Evolutionary conservation across 192 early-diverging fungal species (phyloP).

Genomic region (Umbelopsis sp.): DNA sequence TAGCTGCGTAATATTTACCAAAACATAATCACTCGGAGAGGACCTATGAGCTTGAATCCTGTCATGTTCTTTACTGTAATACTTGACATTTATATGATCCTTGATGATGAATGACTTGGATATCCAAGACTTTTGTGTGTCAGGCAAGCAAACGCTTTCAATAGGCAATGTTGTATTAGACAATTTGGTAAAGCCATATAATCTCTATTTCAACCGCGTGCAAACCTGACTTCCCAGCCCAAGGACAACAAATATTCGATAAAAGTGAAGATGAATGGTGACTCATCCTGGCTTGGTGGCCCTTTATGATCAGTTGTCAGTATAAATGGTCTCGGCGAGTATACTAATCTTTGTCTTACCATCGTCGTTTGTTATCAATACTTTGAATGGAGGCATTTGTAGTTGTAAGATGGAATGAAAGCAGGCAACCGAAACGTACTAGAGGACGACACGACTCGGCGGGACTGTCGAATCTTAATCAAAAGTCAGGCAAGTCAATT

Average conservation of each 20-base stretch:
- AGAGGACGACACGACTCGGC: too few species aligned
- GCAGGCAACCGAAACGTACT: neutral
- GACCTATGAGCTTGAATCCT: slow-evolving; percentile 16
- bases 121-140: slow-evolving; percentile 53
- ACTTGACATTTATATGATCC: slow-evolving; percentile 36
- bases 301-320: slow-evolving; percentile 11
- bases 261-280: slow-evolving; percentile 36
- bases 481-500: too few species aligned
- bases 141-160: slow-evolving; percentile 41
- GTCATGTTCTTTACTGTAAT: slow-evolving; percentile 33
- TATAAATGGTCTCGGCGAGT: too few species aligned
- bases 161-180: neutral
- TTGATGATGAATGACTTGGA: slow-evolving; percentile 46
- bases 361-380: slow-evolving; percentile 34
- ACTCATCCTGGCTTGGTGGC: slow-evolving; percentile 30
- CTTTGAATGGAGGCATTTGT: slow-evolving; percentile 20
- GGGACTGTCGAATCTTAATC: too few species aligned
- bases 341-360: slow-evolving; percentile 15
- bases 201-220: neutral
- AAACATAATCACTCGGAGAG: slow-evolving; percentile 34
- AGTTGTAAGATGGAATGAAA: neutral
- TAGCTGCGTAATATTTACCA: slow-evolving; percentile 26
- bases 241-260: slow-evolving; percentile 28
- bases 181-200: neutral
- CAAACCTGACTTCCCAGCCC: slow-evolving; percentile 39